Percentiles rank a stretch among this genome's conserved stretches.
These are phyloP conservation scores for Babesia sp. DNA, from an alignment of 169 alveolate genomes.

Conservation along the genomic window DNA sequence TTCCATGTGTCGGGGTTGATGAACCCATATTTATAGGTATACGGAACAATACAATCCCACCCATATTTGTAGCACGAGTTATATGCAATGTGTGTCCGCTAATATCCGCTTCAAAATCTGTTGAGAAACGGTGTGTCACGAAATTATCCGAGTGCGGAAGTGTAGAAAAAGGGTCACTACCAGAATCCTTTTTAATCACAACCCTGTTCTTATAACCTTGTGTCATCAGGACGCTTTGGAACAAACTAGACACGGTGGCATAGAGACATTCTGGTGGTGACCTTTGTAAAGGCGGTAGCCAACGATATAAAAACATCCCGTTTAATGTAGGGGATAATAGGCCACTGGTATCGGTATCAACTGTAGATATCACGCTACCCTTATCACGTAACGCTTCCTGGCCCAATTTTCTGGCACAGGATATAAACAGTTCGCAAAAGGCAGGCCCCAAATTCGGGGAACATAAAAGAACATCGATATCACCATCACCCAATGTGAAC, in stretches of 20 bases:
- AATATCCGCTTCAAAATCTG: conserved; percentile 80
- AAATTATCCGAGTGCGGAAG: conserved; percentile 78
- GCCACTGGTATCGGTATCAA: neutral
- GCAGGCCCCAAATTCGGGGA: conserved; percentile 42
- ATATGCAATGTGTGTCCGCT: conserved; percentile 74
- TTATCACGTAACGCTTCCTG: conserved; percentile 2
- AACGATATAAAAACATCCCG: conserved; percentile 51
- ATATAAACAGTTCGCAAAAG: conserved; percentile 54
- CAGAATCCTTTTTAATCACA: conserved; percentile 38
- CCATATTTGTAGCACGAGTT: conserved; percentile 76
- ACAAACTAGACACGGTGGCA: conserved; percentile 16
- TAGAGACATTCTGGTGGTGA: conserved; percentile 56
- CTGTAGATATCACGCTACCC: conserved; percentile 10
- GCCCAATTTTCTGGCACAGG: conserved; percentile 25
- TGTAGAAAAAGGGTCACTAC: conserved; percentile 71
- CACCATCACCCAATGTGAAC: conserved; percentile 55
- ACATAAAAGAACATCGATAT: conserved; percentile 47
- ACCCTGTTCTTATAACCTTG: conserved; percentile 38
- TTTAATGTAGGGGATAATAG: conserved; percentile 49
- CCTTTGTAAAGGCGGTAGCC: conserved; percentile 64
- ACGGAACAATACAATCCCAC: conserved; percentile 87
- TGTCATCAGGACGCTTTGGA: conserved; percentile 43
- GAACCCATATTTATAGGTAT: conserved; percentile 86
- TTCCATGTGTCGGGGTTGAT: conserved; percentile 39
- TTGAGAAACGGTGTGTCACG: conserved; percentile 74